Evolutionary conservation across 1,284 basidiomycete genomes (phyloP).

Genomic region (Papiliotrema fonsecae): DNA sequence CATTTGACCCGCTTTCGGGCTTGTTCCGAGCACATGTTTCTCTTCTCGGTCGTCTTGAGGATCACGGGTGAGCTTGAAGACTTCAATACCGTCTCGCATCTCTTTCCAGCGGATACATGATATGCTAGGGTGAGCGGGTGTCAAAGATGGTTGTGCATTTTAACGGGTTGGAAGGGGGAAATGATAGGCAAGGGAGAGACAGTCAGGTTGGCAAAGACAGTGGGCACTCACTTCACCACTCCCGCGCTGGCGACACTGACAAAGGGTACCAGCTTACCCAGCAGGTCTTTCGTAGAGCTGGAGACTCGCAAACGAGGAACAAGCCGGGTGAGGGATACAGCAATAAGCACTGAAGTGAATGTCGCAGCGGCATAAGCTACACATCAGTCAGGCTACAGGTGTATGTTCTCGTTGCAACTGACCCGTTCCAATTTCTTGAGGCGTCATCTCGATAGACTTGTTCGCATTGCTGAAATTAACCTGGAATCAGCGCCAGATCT

Average conservation of each 20-base stretch:
- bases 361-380: constrained; percentile 53
- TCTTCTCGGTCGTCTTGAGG: constrained; percentile 30
- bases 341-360: constrained; percentile 51
- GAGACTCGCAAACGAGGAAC: constrained; percentile 48
- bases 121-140: constrained; percentile 30
- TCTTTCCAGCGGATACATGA: constrained; percentile 56
- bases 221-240: constrained; percentile 47
- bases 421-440: constrained; percentile 48
- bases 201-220: background rate
- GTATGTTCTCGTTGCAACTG: constrained; percentile 6
- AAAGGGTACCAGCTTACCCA: constrained; percentile 52
- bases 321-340: constrained; percentile 51
- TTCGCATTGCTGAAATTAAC: constrained; percentile 51
- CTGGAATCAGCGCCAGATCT: constrained; percentile 10
- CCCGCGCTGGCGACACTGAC: constrained; percentile 52
- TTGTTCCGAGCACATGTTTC: constrained; percentile 49
- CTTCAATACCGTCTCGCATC: constrained; percentile 53
- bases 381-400: background rate
- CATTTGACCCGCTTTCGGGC: constrained; percentile 48
- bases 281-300: constrained; percentile 38
- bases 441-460: constrained; percentile 51
- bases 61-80: constrained; percentile 42
- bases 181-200: too few species aligned
- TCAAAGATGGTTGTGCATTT: background rate
- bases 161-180: too few species aligned